These are phyloP conservation scores for Globisporangium cederbergense DNA, from an alignment of 352 stramenopile genomes.

Conservation along the genomic window DNA sequence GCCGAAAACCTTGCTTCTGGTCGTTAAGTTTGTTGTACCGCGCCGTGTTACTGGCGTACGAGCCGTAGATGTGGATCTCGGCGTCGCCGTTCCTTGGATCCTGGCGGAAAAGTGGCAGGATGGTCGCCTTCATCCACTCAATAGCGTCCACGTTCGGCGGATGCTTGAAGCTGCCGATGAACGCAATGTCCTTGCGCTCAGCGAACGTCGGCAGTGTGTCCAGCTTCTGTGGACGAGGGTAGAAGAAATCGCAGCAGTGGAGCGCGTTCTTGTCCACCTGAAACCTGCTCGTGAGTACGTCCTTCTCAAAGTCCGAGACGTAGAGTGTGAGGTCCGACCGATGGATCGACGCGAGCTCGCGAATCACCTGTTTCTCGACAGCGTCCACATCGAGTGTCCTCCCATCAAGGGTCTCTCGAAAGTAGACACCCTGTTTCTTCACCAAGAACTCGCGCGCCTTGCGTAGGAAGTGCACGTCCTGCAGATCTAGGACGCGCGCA, in stretches of 20 bases:
- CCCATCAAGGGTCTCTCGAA: conserved; percentile 41
- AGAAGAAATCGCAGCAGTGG: conserved; percentile 72
- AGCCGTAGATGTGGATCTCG: conserved; percentile 87
- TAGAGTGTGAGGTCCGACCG: conserved; percentile 73
- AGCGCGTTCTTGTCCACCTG: conserved; percentile 44
- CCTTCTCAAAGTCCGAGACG: conserved; percentile 62
- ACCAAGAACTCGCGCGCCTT: conserved; percentile 77
- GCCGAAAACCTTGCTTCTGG: conserved; percentile 37
- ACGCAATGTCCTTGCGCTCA: conserved; percentile 64
- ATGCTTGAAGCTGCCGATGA: conserved; percentile 93
- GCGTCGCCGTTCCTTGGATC: conserved; percentile 16
- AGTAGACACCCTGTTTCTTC: conserved; percentile 41
- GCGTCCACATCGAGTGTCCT: conserved; percentile 28
- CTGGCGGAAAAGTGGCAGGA: conserved; percentile 75
- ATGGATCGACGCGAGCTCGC: conserved; percentile 74
- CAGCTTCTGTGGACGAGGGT: conserved; percentile 24
- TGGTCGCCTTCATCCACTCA: conserved; percentile 54
- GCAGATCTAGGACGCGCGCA: conserved; percentile 87
- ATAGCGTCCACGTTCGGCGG: conserved; percentile 89
- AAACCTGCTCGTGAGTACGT: conserved; percentile 58
- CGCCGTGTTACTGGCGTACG: conserved; percentile 51
- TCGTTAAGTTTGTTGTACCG: conserved; percentile 55
- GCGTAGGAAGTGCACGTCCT: conserved; percentile 92
- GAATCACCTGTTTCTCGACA: conserved; percentile 67
- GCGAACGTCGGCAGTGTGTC: conserved; percentile 23